Conservation (phyloP, 495 filamentous ascomycete species). For the Endocarpon pusillum region DNA sequence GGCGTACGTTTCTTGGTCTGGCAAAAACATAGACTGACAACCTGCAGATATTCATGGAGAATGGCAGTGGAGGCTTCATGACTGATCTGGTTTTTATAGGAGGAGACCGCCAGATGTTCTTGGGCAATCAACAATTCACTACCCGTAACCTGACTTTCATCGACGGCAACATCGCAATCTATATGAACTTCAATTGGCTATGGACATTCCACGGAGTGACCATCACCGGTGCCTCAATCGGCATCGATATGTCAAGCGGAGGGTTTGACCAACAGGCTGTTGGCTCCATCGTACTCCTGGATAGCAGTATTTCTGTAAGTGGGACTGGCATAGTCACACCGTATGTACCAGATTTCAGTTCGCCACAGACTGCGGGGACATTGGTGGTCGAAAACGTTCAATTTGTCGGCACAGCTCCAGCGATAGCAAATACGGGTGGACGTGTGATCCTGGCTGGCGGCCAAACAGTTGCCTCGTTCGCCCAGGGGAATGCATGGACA, state of each 20-base stretch:
- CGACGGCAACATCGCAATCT: slow-evolving; percentile 41
- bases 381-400: slow-evolving; percentile 53
- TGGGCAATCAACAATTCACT: slow-evolving; percentile 92
- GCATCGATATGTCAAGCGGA: slow-evolving; percentile 27
- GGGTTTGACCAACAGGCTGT: slow-evolving; percentile 19
- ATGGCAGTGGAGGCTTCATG: slow-evolving; percentile 82
- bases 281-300: slow-evolving; percentile 34
- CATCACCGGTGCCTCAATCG: slow-evolving; percentile 33
- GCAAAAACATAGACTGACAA: slow-evolving; percentile 17
- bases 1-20: slow-evolving; percentile 73
- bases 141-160: slow-evolving; percentile 66
- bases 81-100: slow-evolving; percentile 76
- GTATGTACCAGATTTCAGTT: slow-evolving; percentile 13
- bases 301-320: slow-evolving; percentile 46
- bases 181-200: slow-evolving; percentile 42
- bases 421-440: too few species aligned
- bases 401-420: slow-evolving; percentile 38
- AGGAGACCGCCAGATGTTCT: slow-evolving; percentile 66
- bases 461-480: slow-evolving; percentile 35
- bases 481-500: slow-evolving; percentile 34
- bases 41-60: slow-evolving; percentile 64
- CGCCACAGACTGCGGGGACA: slow-evolving; percentile 30
- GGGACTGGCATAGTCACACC: slow-evolving; percentile 44
- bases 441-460: slow-evolving; percentile 40
- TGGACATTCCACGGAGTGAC: slow-evolving; percentile 36